Evolutionary conservation across 192 early-diverging fungal genomes (phyloP).

Genomic region (Ramicandelaber brevisporus): DNA sequence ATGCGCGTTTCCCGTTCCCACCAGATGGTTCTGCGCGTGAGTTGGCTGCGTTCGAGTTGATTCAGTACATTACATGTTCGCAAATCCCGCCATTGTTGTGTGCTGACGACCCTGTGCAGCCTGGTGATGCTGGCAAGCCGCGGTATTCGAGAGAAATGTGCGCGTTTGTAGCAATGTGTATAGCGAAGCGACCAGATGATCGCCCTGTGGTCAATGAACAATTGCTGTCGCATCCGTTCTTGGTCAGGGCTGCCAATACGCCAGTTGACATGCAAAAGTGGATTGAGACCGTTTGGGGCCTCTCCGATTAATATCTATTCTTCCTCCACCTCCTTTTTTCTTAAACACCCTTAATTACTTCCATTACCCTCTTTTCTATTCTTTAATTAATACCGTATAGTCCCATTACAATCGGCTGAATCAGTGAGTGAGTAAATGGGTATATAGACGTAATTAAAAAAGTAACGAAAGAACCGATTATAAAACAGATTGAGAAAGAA

Average conservation of each 20-base stretch:
- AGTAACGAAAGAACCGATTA: too few species aligned
- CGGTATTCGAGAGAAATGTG: conserved; percentile 13
- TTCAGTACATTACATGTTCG: conserved; percentile 86
- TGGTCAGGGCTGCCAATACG: conserved; percentile 24
- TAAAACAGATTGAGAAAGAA: too few species aligned
- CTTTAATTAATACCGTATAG: too few species aligned
- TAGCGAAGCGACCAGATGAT: conserved; percentile 43
- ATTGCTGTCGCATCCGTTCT: conserved; percentile 44
- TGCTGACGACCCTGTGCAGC: conserved; percentile 66
- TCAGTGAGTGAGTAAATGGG: too few species aligned
- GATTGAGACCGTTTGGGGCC: conserved; percentile 45
- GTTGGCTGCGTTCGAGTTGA: conserved; percentile 70
- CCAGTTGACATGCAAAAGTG: conserved; percentile 38
- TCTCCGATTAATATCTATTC: too few species aligned
- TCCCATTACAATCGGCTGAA: too few species aligned
- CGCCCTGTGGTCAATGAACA: conserved; percentile 34
- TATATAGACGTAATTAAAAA: too few species aligned
- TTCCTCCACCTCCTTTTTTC: too few species aligned
- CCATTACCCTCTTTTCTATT: too few species aligned
- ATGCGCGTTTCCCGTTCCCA: conserved; percentile 82
- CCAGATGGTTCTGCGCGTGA: conserved; percentile 44
- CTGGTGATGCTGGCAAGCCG: conserved; percentile 30
- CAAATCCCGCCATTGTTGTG: too few species aligned
- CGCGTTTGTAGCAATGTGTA: conserved; percentile 19
- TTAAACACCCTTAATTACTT: too few species aligned